These are phyloP conservation scores for Amaranthus palmeri DNA, from an alignment of 148 eudicot species.

Conservation along the genomic window DNA sequence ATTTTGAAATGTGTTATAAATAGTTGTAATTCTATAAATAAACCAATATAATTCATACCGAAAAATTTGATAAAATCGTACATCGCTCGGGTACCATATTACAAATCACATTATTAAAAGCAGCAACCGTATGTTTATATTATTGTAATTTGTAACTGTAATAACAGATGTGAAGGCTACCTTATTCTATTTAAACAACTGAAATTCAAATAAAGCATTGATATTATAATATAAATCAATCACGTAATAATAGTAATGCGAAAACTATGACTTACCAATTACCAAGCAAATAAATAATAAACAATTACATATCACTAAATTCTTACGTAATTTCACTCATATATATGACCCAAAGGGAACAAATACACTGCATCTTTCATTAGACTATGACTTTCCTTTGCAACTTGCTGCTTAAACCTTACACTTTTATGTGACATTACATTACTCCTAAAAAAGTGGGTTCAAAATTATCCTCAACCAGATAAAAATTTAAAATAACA, in stretches of 20 bases:
- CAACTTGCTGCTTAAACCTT: not conserved
- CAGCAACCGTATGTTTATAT: not conserved
- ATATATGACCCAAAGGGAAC: not conserved
- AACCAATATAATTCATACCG: too few species aligned
- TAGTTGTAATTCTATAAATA: too few species aligned
- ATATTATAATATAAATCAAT: not conserved
- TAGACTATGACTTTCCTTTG: not conserved
- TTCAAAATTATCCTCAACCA: not conserved
- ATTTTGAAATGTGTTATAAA: too few species aligned
- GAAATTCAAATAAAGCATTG: not conserved
- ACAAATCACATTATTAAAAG: not conserved
- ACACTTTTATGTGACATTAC: not conserved
- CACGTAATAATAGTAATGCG: not conserved
- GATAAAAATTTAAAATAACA: not conserved
- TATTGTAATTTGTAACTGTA: not conserved
- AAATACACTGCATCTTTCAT: not conserved
- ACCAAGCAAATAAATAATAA: not conserved
- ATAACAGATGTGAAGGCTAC: not conserved
- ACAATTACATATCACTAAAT: conserved; percentile 6
- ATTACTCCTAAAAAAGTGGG: not conserved
- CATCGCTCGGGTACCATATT: too few species aligned
- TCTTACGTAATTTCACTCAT: not conserved
- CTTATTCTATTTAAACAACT: too few species aligned
- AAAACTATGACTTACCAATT: not conserved
- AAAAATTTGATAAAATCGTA: too few species aligned